phyloP scores from a whole-genome alignment of 352 stramenopile genomes.

The Globisporangium alternatum region DNA sequence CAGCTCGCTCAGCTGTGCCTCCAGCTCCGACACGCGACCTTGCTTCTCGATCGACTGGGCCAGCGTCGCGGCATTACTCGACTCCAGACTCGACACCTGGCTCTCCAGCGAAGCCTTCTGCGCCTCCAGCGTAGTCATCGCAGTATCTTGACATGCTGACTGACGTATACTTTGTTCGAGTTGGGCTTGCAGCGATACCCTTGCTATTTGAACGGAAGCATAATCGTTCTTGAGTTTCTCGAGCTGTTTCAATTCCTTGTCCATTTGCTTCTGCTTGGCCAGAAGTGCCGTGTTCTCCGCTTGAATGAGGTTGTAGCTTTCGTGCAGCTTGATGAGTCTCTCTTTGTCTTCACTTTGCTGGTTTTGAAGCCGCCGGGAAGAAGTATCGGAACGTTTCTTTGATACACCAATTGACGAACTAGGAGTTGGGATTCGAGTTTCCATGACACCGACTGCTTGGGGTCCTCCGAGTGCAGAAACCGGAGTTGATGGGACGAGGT shows the following conservation, averaged over 20 bases:
- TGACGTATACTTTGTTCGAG: not conserved
- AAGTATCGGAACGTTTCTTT: not conserved
- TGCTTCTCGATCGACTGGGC: slow-evolving; percentile 16
- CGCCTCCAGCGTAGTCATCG: slow-evolving; percentile 18
- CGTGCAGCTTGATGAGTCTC: slow-evolving; percentile 7
- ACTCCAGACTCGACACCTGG: slow-evolving; percentile 23
- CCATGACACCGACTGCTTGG: not conserved
- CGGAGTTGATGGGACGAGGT: slow-evolving; percentile 7
- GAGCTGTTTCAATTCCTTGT: not conserved
- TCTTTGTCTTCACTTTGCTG: slow-evolving; percentile 1
- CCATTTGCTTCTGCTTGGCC: not conserved
- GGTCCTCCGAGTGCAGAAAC: not conserved
- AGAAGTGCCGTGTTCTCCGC: slow-evolving; percentile 4
- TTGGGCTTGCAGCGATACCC: not conserved
- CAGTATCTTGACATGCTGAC: slow-evolving; percentile 10
- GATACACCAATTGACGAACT: not conserved
- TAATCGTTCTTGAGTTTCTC: not conserved
- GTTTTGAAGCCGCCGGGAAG: slow-evolving; percentile 1
- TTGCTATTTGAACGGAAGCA: not conserved
- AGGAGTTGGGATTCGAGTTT: slow-evolving; percentile 13
- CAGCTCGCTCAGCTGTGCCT: not conserved
- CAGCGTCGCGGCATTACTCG: slow-evolving; percentile 13
- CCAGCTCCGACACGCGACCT: not conserved
- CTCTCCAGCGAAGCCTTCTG: slow-evolving; percentile 22
- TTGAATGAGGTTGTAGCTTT: slow-evolving; percentile 6